These are phyloP conservation scores for Xanthoconium separans DNA, from an alignment of 1,284 basidiomycete species.

Conservation along the genomic window DNA sequence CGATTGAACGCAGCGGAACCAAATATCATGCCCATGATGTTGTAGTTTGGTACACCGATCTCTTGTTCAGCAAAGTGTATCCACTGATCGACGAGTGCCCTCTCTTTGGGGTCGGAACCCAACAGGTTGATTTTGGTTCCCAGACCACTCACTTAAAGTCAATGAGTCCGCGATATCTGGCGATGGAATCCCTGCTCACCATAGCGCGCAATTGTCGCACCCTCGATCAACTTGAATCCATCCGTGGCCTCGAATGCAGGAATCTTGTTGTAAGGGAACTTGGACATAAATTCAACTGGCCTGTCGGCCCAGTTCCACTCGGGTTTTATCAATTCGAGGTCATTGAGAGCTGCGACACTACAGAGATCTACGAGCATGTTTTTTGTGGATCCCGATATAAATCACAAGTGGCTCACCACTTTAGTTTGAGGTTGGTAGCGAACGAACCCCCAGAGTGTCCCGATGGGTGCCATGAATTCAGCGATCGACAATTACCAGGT, in stretches of 20 bases:
- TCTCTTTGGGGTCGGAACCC: constrained; percentile 43
- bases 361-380: constrained; percentile 1
- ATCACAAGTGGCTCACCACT: neutral
- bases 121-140: constrained; percentile 46
- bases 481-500: neutral
- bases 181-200: constrained; percentile 29
- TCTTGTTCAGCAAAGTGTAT: constrained; percentile 49
- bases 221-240: constrained; percentile 51
- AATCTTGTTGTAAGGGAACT: constrained; percentile 47
- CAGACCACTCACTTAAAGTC: constrained; percentile 40
- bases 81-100: constrained; percentile 53
- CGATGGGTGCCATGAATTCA: constrained; percentile 1
- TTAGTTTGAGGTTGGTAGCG: constrained; percentile 3
- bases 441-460: constrained; percentile 5
- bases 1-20: constrained; percentile 1
- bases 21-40: neutral
- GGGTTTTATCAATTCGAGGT: constrained; percentile 6
- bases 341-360: constrained; percentile 9
- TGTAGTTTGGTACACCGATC: constrained; percentile 15
- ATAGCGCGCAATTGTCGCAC: constrained; percentile 54
- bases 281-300: constrained; percentile 40
- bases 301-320: constrained; percentile 32
- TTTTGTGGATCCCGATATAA: too few species aligned
- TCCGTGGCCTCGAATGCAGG: constrained; percentile 52
- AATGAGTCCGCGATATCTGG: neutral